Conservation (phyloP, 2,329 filamentous ascomycete species). For the Fusarium albidum region DNA sequence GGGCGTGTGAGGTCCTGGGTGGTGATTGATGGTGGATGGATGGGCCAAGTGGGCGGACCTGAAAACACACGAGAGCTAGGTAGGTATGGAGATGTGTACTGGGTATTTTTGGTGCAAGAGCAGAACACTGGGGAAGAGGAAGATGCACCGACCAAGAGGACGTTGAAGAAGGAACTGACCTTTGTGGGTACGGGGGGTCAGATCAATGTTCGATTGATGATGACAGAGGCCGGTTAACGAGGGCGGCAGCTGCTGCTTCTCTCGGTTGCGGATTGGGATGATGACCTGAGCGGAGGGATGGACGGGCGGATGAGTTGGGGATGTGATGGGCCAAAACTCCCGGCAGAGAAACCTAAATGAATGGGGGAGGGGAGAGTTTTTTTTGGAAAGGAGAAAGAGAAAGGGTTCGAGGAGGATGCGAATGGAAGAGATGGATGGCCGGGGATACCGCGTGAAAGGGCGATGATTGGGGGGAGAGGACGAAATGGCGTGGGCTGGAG, state of each 20-base stretch:
- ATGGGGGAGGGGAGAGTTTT: slow-evolving; percentile 9
- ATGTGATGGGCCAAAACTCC: slow-evolving; percentile 17
- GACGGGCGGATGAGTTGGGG: slow-evolving; percentile 4
- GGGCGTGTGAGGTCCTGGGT: slow-evolving; percentile 21
- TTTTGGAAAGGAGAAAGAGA: slow-evolving; percentile 19
- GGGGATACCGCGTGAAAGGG: slow-evolving; percentile 31
- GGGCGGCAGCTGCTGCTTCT: slow-evolving; percentile 7
- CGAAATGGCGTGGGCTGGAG: slow-evolving; percentile 20
- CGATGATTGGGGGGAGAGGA: slow-evolving; percentile 26
- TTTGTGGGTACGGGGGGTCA: not conserved
- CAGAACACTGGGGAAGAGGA: not conserved
- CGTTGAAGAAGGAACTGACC: slow-evolving; percentile 7
- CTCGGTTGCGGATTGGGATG: not conserved
- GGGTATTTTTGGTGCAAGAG: slow-evolving; percentile 1
- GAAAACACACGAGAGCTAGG: not conserved
- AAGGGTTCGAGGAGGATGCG: slow-evolving; percentile 24
- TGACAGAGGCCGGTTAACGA: slow-evolving; percentile 5
- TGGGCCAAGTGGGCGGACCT: slow-evolving; percentile 21
- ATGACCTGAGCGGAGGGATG: slow-evolving; percentile 14
- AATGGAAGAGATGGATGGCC: slow-evolving; percentile 23
- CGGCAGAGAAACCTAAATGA: slow-evolving; percentile 26
- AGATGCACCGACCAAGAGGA: not conserved
- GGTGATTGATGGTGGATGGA: slow-evolving; percentile 11
- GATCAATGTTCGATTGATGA: not conserved
- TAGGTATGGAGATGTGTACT: no score